A percentile compares a stretch with the other conserved stretches of the same genome.
Conservation (phyloP, 2,329 filamentous ascomycete genomes). For the Sclerotinia trifoliorum region DNA sequence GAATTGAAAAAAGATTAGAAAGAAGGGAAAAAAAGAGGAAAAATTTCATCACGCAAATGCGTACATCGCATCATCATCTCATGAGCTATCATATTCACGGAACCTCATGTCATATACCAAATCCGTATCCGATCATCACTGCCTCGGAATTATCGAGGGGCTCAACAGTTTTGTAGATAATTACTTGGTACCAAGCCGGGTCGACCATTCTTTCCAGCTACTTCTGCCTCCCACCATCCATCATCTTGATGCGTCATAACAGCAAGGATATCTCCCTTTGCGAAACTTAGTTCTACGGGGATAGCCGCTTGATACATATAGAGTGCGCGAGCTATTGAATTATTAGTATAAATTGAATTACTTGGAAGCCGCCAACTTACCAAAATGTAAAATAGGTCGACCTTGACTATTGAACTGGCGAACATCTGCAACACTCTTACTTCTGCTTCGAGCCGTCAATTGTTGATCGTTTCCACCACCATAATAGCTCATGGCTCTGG, state of each 20-base stretch:
- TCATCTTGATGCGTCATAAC: slow-evolving; percentile 92
- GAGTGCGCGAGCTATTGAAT: slow-evolving; percentile 73
- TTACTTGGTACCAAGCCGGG: slow-evolving; percentile 67
- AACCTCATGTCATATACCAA: slow-evolving; percentile 8
- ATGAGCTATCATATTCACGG: slow-evolving; percentile 10
- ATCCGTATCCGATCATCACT: slow-evolving; percentile 1
- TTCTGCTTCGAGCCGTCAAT: slow-evolving; percentile 54
- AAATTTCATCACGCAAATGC: not conserved
- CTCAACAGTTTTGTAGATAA: slow-evolving; percentile 50
- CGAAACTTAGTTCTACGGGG: slow-evolving; percentile 88
- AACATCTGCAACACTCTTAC: slow-evolving; percentile 82
- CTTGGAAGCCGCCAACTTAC: slow-evolving; percentile 57
- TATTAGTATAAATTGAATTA: slow-evolving; percentile 29
- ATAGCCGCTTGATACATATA: slow-evolving; percentile 95
- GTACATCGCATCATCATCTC: slow-evolving; percentile 9
- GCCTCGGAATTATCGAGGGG: slow-evolving; percentile 10
- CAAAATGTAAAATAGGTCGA: slow-evolving; percentile 84
- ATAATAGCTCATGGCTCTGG: slow-evolving; percentile 54
- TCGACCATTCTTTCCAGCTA: slow-evolving; percentile 65
- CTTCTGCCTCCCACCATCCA: slow-evolving; percentile 98
- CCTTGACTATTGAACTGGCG: slow-evolving; percentile 84
- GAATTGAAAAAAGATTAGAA: not conserved
- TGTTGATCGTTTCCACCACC: slow-evolving; percentile 43
- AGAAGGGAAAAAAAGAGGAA: not conserved
- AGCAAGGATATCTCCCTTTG: slow-evolving; percentile 87